Evolutionary conservation across 1,139 yeast genomes (phyloP).

Genomic region (Candida neerlandica): DNA sequence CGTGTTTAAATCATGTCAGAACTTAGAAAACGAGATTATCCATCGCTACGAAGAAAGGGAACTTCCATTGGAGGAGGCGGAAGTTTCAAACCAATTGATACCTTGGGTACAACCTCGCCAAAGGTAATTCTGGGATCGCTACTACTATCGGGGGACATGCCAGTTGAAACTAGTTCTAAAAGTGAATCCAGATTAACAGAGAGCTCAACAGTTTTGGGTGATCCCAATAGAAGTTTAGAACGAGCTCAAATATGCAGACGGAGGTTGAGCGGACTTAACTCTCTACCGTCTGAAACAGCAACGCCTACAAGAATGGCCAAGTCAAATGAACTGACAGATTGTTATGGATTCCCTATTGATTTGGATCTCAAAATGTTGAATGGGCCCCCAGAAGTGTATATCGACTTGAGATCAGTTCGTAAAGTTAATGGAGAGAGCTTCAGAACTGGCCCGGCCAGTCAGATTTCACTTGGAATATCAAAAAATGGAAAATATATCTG

Average conservation of each 20-base stretch:
- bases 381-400: conserved; percentile 3
- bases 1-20: not conserved
- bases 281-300: not conserved
- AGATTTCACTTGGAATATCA: conserved; percentile 12
- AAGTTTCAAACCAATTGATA: conserved; percentile 7
- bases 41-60: conserved; percentile 8
- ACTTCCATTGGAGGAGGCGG: conserved; percentile 9
- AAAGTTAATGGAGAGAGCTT: conserved; percentile 1
- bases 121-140: not conserved
- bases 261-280: conserved; percentile 5
- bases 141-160: not conserved
- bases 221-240: not conserved
- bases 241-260: conserved; percentile 5
- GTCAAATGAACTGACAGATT: conserved; percentile 7
- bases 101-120: not conserved
- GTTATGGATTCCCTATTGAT: conserved; percentile 8
- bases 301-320: no score
- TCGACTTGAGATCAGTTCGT: conserved; percentile 9
- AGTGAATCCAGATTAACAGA: not conserved
- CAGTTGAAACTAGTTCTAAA: no score
- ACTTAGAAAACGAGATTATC: conserved; percentile 9
- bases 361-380: conserved; percentile 1
- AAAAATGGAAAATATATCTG: conserved; percentile 13
- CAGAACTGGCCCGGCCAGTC: not conserved
- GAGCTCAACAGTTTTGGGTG: conserved; percentile 2